Base-by-base conservation (phyloP, 495 filamentous ascomycete genomes). In the Lasiosphaeria ovina region DNA sequence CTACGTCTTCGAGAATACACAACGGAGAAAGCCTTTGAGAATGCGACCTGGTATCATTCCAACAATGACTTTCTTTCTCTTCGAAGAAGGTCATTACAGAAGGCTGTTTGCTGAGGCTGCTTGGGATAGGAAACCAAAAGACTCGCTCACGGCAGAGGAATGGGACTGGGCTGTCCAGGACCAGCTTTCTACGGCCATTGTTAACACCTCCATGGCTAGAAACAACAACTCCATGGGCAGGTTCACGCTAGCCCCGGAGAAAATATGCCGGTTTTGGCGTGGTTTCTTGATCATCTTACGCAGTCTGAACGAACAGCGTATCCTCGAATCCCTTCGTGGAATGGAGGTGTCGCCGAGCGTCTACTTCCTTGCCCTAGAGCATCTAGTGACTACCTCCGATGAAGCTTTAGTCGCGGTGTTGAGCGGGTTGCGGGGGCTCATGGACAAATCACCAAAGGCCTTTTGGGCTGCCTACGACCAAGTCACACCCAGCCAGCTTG, bases 401-500 rank as follows among this genome's bases (percentile, higher is more conserved):
- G 77, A 81, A 3, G 80, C 85, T 10, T 75, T 95, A 52, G 72
- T 78, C 10, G 76, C 85, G 62, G 73, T 92, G 5, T 66, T 94
- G 34, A 81, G 85, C 59, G 84, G 85, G 1, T 83, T 94, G 52
- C 79, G 81, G 35, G 77, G 71, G 9, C 78, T 96, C 12, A 74
- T 97, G 48, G 82, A 86, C 58, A 89, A 89, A 59, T 87, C 90
- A 0, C 82, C 89, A 0, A 81, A 80, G 48, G 87, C 89, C 58
- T 95, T 96, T 65, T 96, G 92, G 92, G 87, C 88, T 62, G 89
- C 91, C 1, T 89, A 91, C 77, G 88, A 89, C 35, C 80, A 87
- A 14, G 89, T 92, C 50, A 88, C 88, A 2, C 87, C 90, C 6
- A 83, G 85, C 35, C 79, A 84, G 34, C 79, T 96, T 45, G 83